Evolutionary conservation across 768 basidiomycete species (phyloP).

Genomic region (Lactifluus piperatus): DNA sequence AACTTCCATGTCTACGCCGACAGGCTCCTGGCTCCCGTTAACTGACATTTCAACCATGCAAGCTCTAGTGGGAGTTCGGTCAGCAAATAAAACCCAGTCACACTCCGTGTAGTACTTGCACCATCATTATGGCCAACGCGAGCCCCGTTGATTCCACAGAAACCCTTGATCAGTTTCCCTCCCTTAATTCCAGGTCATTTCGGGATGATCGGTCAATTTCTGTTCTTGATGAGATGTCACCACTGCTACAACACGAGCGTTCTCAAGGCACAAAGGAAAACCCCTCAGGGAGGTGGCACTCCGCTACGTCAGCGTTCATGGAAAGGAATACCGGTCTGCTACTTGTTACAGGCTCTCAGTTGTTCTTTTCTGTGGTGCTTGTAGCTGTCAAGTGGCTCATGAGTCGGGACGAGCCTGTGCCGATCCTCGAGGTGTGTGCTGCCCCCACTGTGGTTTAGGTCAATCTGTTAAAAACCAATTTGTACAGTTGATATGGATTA

Average conservation of each 20-base stretch:
- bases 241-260: not conserved
- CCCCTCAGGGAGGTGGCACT: not conserved
- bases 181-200: not conserved
- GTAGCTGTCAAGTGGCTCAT: slow-evolving; percentile 56
- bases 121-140: not conserved
- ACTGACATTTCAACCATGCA: too few species aligned
- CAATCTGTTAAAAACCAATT: not conserved
- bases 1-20: too few species aligned
- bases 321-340: slow-evolving; percentile 48
- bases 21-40: too few species aligned
- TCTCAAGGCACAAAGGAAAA: too few species aligned
- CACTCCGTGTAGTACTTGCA: too few species aligned
- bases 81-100: too few species aligned
- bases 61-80: too few species aligned
- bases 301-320: slow-evolving; percentile 2
- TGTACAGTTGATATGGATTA: slow-evolving; percentile 41
- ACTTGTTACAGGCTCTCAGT: slow-evolving; percentile 46
- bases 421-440: slow-evolving; percentile 42
- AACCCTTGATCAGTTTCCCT: not conserved
- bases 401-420: slow-evolving; percentile 46
- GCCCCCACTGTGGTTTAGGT: not conserved
- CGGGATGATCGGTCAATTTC: not conserved
- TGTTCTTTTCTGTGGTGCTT: slow-evolving; percentile 54
- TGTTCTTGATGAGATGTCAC: not conserved
- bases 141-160: slow-evolving; percentile 27